Base-by-base conservation (phyloP, 345 rosid species). In the Salix viminalis region DNA sequence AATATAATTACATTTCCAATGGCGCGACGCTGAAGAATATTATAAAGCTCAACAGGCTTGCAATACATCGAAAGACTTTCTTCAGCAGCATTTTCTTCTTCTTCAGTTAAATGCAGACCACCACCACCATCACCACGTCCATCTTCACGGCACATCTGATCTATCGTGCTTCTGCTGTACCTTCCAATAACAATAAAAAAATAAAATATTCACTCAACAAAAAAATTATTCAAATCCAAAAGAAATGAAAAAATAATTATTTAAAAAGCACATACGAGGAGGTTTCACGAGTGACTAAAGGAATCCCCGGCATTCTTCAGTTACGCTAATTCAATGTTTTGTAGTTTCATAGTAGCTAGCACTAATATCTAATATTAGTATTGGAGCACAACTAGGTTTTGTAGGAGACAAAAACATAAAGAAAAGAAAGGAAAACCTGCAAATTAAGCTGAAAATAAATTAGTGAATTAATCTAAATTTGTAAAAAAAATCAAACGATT, bases 41-140 rank as follows among this genome's bases (percentile, higher is more conserved):
- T 96, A 87, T 94, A 94, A 78, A 96, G 91, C 74, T 96, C 99
- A 12, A 96, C 98, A 80, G 98, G 98, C 85, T 94, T 94, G 97
- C 99, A 96, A 82, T 92, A 96, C 39, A 83, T 74, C 2, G 89
- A 83, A 26, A 92, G 84, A 81, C 97, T 92, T 84, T 92, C 99
- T 73, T 92, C 98, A 56, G 99, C 97, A 24, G 93, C 96, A 80
- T 82, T 83, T 85, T 92, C 91, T 83, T 96, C 97, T 79, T 96
- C 98, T 26, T 89, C 89, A 23, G 97, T 89, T 81, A 92, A 84
- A 88, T 74, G 94, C 86, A 82, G 10, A n/a, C 11, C 26, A 56
- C 13, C 61, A 56, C 64, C 64, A 58, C 28, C 64, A 34, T 34
- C 36, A 58, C 64, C 37, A 75, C 87, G 90, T 75, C 91, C 87